phyloP scores from a whole-genome alignment of 108 stramenopile genomes.

The Nitzschia putrida region DNA sequence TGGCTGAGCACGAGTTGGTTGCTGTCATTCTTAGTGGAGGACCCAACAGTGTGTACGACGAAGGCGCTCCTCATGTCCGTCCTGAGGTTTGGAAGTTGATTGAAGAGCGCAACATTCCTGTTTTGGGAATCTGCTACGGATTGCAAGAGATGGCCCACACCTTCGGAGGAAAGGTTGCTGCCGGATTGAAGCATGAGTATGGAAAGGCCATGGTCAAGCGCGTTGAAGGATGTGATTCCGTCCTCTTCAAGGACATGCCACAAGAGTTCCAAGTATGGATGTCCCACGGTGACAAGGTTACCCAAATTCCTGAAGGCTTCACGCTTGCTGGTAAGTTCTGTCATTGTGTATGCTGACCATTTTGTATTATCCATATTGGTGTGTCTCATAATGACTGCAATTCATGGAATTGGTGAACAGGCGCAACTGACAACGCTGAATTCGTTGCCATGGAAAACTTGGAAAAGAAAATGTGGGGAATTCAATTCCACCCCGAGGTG shows the following conservation, averaged over 20 bases:
- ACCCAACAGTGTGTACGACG: slow-evolving; percentile 91
- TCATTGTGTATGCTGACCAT: not conserved
- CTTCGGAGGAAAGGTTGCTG: slow-evolving; percentile 90
- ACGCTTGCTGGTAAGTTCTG: slow-evolving; percentile 68
- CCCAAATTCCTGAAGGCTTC: slow-evolving; percentile 89
- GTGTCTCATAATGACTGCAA: not conserved
- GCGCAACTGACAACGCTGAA: slow-evolving; percentile 84
- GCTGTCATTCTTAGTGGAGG: slow-evolving; percentile 97
- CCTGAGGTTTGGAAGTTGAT: slow-evolving; percentile 92
- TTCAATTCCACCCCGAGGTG: slow-evolving; percentile 99
- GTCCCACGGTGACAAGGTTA: slow-evolving; percentile 98
- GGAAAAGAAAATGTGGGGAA: slow-evolving; percentile 84
- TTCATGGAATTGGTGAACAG: slow-evolving; percentile 15
- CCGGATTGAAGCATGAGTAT: slow-evolving; percentile 92
- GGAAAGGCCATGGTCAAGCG: slow-evolving; percentile 88
- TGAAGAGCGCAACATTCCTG: slow-evolving; percentile 81
- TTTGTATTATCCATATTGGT: slow-evolving; percentile 6
- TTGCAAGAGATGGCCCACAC: slow-evolving; percentile 91
- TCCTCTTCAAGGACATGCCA: slow-evolving; percentile 82
- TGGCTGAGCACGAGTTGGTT: slow-evolving; percentile 75
- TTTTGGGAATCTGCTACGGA: slow-evolving; percentile 98
- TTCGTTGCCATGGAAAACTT: slow-evolving; percentile 92
- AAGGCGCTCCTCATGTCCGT: slow-evolving; percentile 93
- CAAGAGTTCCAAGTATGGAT: slow-evolving; percentile 95
- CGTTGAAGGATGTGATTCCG: slow-evolving; percentile 61